A percentile compares a stretch with the other conserved stretches of the same genome.
Conservation (phyloP, 2,329 filamentous ascomycete genomes). For the Scedosporium dehoogii region DNA sequence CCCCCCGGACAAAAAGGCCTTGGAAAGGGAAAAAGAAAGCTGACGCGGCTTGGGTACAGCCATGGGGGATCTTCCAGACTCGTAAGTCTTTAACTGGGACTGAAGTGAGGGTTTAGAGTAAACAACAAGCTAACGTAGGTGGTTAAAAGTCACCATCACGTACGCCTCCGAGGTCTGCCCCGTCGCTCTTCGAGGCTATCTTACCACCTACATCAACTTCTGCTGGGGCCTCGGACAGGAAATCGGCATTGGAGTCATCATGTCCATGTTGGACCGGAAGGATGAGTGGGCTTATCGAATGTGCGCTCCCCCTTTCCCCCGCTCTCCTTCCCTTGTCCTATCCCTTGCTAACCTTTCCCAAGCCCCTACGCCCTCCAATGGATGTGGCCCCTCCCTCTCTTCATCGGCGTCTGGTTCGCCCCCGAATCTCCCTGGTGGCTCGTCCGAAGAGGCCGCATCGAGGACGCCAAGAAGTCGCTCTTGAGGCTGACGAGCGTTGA, state of each 20-base stretch:
- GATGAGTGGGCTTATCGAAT: slow-evolving; percentile 26
- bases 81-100: not conserved
- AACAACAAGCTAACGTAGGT: no score
- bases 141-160: slow-evolving; percentile 22
- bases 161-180: slow-evolving; percentile 36
- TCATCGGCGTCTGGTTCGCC: slow-evolving; percentile 15
- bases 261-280: slow-evolving; percentile 20
- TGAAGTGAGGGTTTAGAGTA: no score
- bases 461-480: slow-evolving; percentile 57
- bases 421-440: slow-evolving; percentile 39
- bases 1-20: no score
- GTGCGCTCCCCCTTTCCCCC: not conserved
- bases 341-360: not conserved
- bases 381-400: slow-evolving; percentile 20
- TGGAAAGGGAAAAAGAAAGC: not conserved
- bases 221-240: slow-evolving; percentile 37
- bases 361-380: slow-evolving; percentile 25
- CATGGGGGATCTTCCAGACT: slow-evolving; percentile 1
- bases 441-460: slow-evolving; percentile 53
- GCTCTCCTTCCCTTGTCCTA: not conserved
- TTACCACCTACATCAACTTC: slow-evolving; percentile 36
- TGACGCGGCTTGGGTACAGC: not conserved
- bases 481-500: slow-evolving; percentile 42
- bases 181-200: slow-evolving; percentile 27
- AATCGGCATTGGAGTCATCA: slow-evolving; percentile 29